Conservation (phyloP, 495 filamentous ascomycete genomes). For the Neurospora hispaniola region DNA sequence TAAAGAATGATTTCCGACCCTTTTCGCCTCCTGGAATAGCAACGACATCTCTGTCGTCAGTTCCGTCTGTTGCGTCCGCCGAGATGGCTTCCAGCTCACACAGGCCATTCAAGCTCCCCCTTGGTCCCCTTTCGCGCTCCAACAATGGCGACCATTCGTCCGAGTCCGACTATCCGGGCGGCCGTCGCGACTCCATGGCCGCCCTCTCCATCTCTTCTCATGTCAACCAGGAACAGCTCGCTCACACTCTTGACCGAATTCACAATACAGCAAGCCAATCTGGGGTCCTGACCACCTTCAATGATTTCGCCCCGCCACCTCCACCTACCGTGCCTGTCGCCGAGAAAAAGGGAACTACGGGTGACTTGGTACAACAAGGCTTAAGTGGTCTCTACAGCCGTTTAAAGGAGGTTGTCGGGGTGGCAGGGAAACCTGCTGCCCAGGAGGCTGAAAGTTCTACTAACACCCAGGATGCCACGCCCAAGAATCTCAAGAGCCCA, state of each 20-base stretch:
- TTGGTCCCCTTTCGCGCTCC: not conserved
- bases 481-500: constrained; percentile 21
- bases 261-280: constrained; percentile 74
- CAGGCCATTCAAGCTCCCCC: not conserved
- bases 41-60: not conserved
- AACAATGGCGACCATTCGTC: not conserved
- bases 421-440: constrained; percentile 47
- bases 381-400: constrained; percentile 79
- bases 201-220: constrained; percentile 47
- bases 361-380: constrained; percentile 68
- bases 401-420: constrained; percentile 66
- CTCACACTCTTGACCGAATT: constrained; percentile 71
- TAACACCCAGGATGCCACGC: constrained; percentile 21
- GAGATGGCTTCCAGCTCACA: not conserved
- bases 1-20: not conserved
- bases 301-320: constrained; percentile 58
- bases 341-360: constrained; percentile 58
- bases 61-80: not conserved
- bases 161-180: not conserved
- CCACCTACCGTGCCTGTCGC: constrained; percentile 36
- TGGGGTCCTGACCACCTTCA: constrained; percentile 74
- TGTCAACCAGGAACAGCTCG: constrained; percentile 58
- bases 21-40: not conserved
- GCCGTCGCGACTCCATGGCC: constrained; percentile 50
- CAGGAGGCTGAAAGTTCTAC: constrained; percentile 25